Evolutionary conservation across 208 protist species (phyloP), one percentile per base, ranked within the genome.

Genomic region (Leishmania turanica): DNA sequence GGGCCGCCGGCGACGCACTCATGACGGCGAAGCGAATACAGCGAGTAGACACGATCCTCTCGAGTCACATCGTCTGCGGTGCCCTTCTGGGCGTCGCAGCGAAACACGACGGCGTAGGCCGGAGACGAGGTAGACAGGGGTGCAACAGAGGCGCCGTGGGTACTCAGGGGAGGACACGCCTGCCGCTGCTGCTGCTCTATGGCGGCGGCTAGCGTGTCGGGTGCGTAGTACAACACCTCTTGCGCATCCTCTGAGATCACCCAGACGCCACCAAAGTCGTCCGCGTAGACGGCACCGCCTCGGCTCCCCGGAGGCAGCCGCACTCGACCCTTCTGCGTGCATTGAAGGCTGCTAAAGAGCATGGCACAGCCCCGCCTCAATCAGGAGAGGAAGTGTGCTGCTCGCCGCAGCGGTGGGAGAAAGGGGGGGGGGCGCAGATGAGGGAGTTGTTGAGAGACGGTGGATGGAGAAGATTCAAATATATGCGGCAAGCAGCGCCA

Each of bases 211-310:
- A 85, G 51, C 60, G 77, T 47, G 40, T 77, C 47, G 2, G 81
- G 24, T 8, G 69, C 53, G 77, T 81, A 85, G 76, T 81, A 85
- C 3, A 72, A 17, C 1, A 85, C 77, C 8, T 65, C 24, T 49
- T 75, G 77, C 27, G 49, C 71, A 42, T 81, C 81, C 0, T n/a
- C 81, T 5, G 77, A 51, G 0, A 53, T 56, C 45, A 78, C 77
- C 81, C 81, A 85, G 11, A 75, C 71, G 8, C 81, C 81, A 37
- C 81, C 81, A 66, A 66, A 85, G 81, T 85, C 75, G 62, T 85
- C 81, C 3, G 77, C 58, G 54, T 75, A 65, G 40, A 85, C 71
- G n/a, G 77, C 60, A 27, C 51, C 34, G 5, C 71, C 81, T 8
- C 71, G 17, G 62, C 7, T 34, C 34, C 49, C 62, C 3, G 3